Percentiles rank a stretch among this genome's conserved stretches.
These are phyloP conservation scores for Dendryphion nanum DNA, from an alignment of 2,329 filamentous ascomycete genomes.

Conservation along the genomic window DNA sequence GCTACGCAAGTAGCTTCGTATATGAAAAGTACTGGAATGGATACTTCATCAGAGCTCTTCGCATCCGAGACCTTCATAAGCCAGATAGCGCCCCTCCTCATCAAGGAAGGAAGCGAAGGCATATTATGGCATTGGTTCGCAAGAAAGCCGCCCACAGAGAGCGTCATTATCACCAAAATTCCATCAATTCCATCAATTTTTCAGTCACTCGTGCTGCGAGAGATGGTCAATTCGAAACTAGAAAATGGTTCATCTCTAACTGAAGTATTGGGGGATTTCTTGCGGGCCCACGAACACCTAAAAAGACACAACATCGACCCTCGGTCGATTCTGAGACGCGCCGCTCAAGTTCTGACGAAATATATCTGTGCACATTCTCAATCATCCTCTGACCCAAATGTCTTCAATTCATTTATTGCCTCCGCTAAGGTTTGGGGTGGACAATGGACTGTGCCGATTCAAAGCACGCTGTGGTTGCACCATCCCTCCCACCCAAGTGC, in stretches of 20 bases:
- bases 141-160: background rate
- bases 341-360: conserved; percentile 25
- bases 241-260: background rate
- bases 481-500: conserved; percentile 23
- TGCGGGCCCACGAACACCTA: background rate
- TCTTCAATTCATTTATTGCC: conserved; percentile 26
- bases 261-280: background rate
- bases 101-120: conserved; percentile 18
- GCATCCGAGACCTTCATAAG: conserved; percentile 16
- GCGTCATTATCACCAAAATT: background rate
- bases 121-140: conserved; percentile 31
- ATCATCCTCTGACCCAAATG: conserved; percentile 7
- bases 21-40: conserved; percentile 27
- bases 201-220: background rate
- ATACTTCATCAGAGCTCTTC: conserved; percentile 27
- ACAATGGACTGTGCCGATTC: conserved; percentile 17
- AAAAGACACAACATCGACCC: too few species aligned
- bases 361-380: conserved; percentile 15
- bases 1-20: conserved; percentile 26
- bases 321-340: conserved; percentile 18
- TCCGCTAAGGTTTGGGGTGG: conserved; percentile 23
- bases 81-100: conserved; percentile 19
- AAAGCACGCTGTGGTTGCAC: conserved; percentile 29
- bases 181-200: background rate
- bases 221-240: background rate